A percentile compares a stretch with the other conserved stretches of the same genome.
These are phyloP conservation scores for Ogataea pini DNA, from an alignment of 805 yeast genomes.

Conservation along the genomic window DNA sequence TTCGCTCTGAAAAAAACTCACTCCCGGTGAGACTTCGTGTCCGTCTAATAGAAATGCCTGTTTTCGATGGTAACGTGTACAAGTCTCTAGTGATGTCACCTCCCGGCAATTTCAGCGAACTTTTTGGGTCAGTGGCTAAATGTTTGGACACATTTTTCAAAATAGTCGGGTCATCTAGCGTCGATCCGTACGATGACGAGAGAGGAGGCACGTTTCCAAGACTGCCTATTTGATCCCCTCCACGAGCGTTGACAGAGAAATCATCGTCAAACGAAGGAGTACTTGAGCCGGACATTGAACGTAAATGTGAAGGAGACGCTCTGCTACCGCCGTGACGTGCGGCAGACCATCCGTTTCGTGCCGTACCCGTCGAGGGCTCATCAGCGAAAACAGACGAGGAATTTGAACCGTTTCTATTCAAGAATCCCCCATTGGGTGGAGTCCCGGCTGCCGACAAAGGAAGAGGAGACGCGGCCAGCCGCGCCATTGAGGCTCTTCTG, in stretches of 20 bases:
- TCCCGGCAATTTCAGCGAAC: conserved; percentile 43
- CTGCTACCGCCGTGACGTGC: conserved; percentile 7
- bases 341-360: conserved; percentile 5
- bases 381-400: conserved; percentile 28
- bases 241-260: conserved; percentile 10
- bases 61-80: conserved; percentile 32
- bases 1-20: conserved; percentile 40
- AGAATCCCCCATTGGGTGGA: conserved; percentile 12
- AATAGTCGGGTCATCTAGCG: conserved; percentile 37
- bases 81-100: conserved; percentile 55
- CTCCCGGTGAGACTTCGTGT: conserved; percentile 33
- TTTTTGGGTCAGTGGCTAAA: conserved; percentile 35
- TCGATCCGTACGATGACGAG: conserved; percentile 28
- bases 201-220: conserved; percentile 4
- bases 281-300: conserved; percentile 25
- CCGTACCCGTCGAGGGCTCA: conserved; percentile 13
- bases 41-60: conserved; percentile 21
- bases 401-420: conserved; percentile 24
- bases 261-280: conserved; percentile 15
- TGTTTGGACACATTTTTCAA: conserved; percentile 39
- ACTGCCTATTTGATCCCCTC: conserved; percentile 3
- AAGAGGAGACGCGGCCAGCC: conserved; percentile 34
- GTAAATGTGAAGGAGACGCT: conserved; percentile 16
- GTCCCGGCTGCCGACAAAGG: conserved; percentile 12
- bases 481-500: conserved; percentile 37